Evolutionary conservation across 768 basidiomycete genomes (phyloP), one percentile per base, ranked within the genome.

Genomic region (Lentinula sp.): DNA sequence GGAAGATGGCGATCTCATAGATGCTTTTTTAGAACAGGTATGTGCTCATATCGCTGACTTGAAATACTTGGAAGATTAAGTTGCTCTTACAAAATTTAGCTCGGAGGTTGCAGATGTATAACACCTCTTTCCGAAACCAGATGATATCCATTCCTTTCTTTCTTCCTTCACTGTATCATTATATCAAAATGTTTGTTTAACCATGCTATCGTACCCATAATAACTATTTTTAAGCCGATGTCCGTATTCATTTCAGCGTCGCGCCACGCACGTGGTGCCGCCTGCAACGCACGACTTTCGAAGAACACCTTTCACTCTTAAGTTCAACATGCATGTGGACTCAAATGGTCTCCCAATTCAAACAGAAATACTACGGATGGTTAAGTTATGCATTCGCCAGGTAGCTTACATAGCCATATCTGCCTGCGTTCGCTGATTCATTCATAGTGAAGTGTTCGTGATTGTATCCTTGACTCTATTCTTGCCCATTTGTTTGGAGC

Each of bases 301-400:
- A 7, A n/a, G 39, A 45, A 45, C 43, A n/a, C 7, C 23, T 15
- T 50, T 50, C 20, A 23, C 49, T 23, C 10, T 28, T 23, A 50
- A 9, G 9, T 51, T 32, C 12, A 51, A 6, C n/a, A 51, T 51
- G 50, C 32, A 16, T 9, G 35, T 51, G 50, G 13, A n/a, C 16
- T 16, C 32, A 51, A n/a, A 51, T 51, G 50, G 20, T 51, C 9
- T 51, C 49, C 6, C 23, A 50, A 2, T 50, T 51, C 35, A 51
- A n/a, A 51, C 20, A 36, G 32, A 51, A 51, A 13, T 51, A 51
- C 50, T 51, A 51, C 35, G 91, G 91, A 49, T 93, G 91, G 91
- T 76, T 92, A 61, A 86, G 85, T 64, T 93, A 93, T 67, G 90
- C 90, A 0, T 93, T 93, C 67, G 91, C 91, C 0, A 90, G 90